Base-by-base conservation (phyloP, 192 early-diverging fungal species). In the Allomyces macrogynus region DNA sequence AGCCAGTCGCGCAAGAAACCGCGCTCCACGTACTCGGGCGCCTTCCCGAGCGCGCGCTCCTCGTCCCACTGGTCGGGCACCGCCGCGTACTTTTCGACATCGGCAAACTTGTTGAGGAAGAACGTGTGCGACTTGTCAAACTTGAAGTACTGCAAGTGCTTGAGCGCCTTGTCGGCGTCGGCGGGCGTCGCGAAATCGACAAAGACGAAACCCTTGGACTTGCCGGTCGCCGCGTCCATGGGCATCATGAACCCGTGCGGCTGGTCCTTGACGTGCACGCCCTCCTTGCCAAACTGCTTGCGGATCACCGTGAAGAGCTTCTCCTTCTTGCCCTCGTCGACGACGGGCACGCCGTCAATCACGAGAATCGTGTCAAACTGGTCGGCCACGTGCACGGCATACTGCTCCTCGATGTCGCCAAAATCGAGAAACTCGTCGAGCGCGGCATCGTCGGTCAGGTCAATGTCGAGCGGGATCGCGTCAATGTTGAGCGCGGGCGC, bases 1-100 rank as follows among this genome's bases (percentile, higher is more conserved):
- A 99, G 80, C 93, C 91, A 95, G 67, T 84, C 86, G 67, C 81
- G 80, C 43, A 97, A 75, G 70, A 97, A 91, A 74, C 93, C 93
- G 72, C 76, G 70, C 70, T 85, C 83, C 60, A 70, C 71, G 40
- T 69, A 80, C n/a, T 72, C 65, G 67, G 72, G 49, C 3, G 49
- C 49, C 49, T 14, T 14, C 3, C 49, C 76, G 24, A 74, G 71
- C 0, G 71, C 77, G 24, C 93, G 91, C 61, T 88, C 86, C 60
- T 75, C 77, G 73, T 86, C 84, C 49, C 49, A 88, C 68, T 76
- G 76, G 67, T 95, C 92, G 64, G 81, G 72, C 25, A 91, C 76
- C 65, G 77, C 73, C 20, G 80, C 76, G 76, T 85, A 96, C 69
- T 80, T 78, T 67, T 93, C 92, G 32, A 99, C 84, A 70, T 97